Evolutionary conservation across 306 rosid genomes (phyloP), one percentile per base, ranked within the genome.

Genomic region (Cucurbita pepo): DNA sequence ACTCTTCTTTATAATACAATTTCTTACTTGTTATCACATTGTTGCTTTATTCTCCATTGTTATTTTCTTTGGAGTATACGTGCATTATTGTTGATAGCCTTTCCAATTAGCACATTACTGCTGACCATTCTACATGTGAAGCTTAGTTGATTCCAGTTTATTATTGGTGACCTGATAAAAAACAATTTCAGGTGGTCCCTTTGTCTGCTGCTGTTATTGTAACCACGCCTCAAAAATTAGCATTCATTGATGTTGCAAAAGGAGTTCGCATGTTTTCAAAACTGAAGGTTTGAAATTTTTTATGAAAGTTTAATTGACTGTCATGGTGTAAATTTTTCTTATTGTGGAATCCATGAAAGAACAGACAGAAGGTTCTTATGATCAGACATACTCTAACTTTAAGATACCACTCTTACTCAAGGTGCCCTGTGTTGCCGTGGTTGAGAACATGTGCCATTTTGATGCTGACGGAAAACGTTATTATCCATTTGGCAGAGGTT

Each of bases 201-300:
- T 85, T 94, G 83, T 86, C 95, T 41, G 96, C 99, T 34, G 99
- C 99, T 67, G 95, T 94, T 78, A 94, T 94, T 70, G 97, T 94
- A 76, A 94, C 97, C 64, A 94, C 99, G 52, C 97, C 97, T 71
- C 97, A 94, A 85, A 94, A 94, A 87, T 86, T 94, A 72, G 91
- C 97, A 0, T 94, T 94, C 82, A 94, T 94, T 61, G 99, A 94
- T 69, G 99, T 94, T 45, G 99, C 99, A 2, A 94, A 94, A 86
- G 99, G 99, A 81, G 99, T 89, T 77, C 97, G 95, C 73, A 94
- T 94, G 99, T 94, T 94, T 89, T 94, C 99, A 59, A 94, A 91
- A 83, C 92, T 94, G 57, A 94, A 94, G 97, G 99, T 91, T 75
- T 75, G 79, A 47, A 72, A 76, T 67, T 54, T 71, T 36, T 55